Base-by-base conservation (phyloP, 352 stramenopile species). In the Globisporangium mamillatum region DNA sequence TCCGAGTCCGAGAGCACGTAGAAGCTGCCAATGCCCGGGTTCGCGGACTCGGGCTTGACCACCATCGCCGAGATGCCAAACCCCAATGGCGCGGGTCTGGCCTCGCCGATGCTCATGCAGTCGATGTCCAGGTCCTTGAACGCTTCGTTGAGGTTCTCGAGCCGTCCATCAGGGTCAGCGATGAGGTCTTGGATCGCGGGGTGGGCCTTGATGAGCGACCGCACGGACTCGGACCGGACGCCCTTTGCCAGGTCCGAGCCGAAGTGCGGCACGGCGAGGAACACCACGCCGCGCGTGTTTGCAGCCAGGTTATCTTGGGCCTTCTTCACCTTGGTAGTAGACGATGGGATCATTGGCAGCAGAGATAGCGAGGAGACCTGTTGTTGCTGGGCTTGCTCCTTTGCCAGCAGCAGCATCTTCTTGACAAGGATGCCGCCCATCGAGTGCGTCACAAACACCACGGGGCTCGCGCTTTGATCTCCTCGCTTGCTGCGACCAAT, bases 391-490 rank as follows among this genome's bases (percentile, higher is more conserved):
- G 60, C 56, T 66, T 62, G 41, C 32, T 86, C 75, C 58, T 62
- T 66, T 9, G 84, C 76, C 1, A 89, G 66, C 25, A 90, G 61
- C 24, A 95, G 71, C 83, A 95, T 92, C 68, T 92, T 92, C 73
- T 95, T 95, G 38, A 86, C 88, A 38, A 97, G 71, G 41, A 97
- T 75, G 1, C 90, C 90, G 34, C 90, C 90, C 85, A 97, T 94
- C 18, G 88, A 95, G 72, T 97, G 90, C 20, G 88, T 92, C 25
- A 97, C 72, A 68, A 97, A 97, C 29, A 97, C 68, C 20, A 97
- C 79, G 1, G 87, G 88, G 1, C 75, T 74, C 63, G 73, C 24
- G 6, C 59, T 60, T 22, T 41, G 32, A 0, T 63, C 68, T 0
- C 58, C 50, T 6, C 73, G 59, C 7, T 58, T 67, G 27, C 46